A percentile compares a stretch with the other conserved stretches of the same genome.
Conservation (phyloP, 352 stramenopile genomes). For the Globisporangium cystogenes region DNA sequence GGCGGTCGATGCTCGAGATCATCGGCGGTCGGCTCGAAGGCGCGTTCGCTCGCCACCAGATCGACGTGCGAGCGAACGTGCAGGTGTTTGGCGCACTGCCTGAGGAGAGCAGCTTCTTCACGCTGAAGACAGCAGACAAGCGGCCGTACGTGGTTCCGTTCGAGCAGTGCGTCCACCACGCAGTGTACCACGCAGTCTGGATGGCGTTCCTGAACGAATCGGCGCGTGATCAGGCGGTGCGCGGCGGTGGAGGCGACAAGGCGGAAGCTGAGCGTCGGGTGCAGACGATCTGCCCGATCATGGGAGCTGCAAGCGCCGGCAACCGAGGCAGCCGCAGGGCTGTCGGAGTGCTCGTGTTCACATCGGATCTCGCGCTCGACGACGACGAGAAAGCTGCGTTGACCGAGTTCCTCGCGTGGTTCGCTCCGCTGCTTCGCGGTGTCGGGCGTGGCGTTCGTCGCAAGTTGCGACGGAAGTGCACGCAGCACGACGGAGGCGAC, state of each 20-base stretch:
- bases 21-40: slow-evolving; percentile 5
- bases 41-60: background rate
- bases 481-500: background rate
- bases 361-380: background rate
- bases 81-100: slow-evolving; percentile 7
- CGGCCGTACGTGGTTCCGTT: slow-evolving; percentile 3
- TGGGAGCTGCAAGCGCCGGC: background rate
- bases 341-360: slow-evolving; percentile 8
- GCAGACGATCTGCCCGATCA: slow-evolving; percentile 5
- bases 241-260: background rate
- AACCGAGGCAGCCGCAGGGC: background rate
- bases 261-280: background rate
- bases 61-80: background rate
- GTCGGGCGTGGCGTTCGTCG: slow-evolving; percentile 2
- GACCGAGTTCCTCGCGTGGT: slow-evolving; percentile 4
- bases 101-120: slow-evolving; percentile 11
- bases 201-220: slow-evolving; percentile 3
- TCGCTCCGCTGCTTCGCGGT: slow-evolving; percentile 1
- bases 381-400: slow-evolving; percentile 1
- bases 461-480: slow-evolving; percentile 3
- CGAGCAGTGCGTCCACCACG: background rate
- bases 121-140: background rate
- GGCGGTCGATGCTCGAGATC: slow-evolving; percentile 8
- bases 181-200: background rate
- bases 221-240: background rate